A percentile compares a stretch with the other conserved stretches of the same genome.
Conservation (phyloP, 345 rosid species). For the rapeseed (Brassica napus) region Da-Ae NC_063452.1:12367501-12368000, state of each 20-base stretch:
- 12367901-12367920: neutral
- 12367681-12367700: conserved; percentile 53
- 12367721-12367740: conserved; percentile 43
- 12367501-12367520: conserved; percentile 9
- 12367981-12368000: conserved; percentile 19
- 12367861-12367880: conserved; percentile 16
- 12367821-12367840: conserved; percentile 33
- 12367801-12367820: conserved; percentile 39
- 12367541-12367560: neutral
- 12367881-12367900: conserved; percentile 41
- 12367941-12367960: conserved; percentile 33
- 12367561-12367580: neutral
- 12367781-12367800: conserved; percentile 40
- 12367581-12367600: neutral
- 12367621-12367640: conserved; percentile 51
- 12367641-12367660: conserved; percentile 42
- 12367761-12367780: conserved; percentile 47
- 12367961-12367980: neutral
- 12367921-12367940: conserved; percentile 30
- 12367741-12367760: conserved; percentile 47
- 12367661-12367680: conserved; percentile 71
- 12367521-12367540: conserved; percentile 18
- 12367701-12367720: conserved; percentile 38
- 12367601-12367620: neutral
- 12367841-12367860: conserved; percentile 19